Conservation (phyloP, 768 basidiomycete species). For the Hydnomerulius pinastri region DNA sequence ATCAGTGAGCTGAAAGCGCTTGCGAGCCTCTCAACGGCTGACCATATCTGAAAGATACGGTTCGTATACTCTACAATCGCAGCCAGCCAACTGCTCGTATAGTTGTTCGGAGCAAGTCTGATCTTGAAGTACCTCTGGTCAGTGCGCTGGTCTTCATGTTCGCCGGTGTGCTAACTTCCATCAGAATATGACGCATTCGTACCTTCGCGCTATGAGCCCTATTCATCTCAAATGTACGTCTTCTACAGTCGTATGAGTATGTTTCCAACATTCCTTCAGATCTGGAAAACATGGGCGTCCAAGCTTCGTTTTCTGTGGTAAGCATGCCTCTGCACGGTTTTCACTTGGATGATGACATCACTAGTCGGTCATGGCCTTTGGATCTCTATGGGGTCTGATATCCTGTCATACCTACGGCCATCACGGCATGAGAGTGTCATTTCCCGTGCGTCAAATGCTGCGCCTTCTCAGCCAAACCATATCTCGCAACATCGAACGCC, state of each 20-base stretch:
- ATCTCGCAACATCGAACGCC: slow-evolving; percentile 74
- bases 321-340: slow-evolving; percentile 23
- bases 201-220: slow-evolving; percentile 84
- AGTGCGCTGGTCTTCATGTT: slow-evolving; percentile 16
- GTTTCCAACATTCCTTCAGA: slow-evolving; percentile 39
- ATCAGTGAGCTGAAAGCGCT: slow-evolving; percentile 47
- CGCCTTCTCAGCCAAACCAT: slow-evolving; percentile 78
- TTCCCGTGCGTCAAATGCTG: slow-evolving; percentile 82
- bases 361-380: slow-evolving; percentile 79
- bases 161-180: background rate
- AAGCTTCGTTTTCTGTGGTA: slow-evolving; percentile 85
- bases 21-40: background rate
- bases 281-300: slow-evolving; percentile 78
- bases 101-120: slow-evolving; percentile 59
- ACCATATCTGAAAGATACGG: slow-evolving; percentile 53
- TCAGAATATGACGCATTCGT: slow-evolving; percentile 83
- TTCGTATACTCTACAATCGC: slow-evolving; percentile 74
- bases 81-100: slow-evolving; percentile 72
- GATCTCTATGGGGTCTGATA: slow-evolving; percentile 77
- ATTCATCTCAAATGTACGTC: slow-evolving; percentile 76
- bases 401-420: slow-evolving; percentile 77
- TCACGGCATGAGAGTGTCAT: slow-evolving; percentile 83
- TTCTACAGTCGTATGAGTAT: slow-evolving; percentile 3
- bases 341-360: slow-evolving; percentile 3
- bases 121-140: slow-evolving; percentile 69